Evolutionary conservation across 202 grass and related monocot genomes (phyloP).

Genomic region (Setaria viridis): DNA sequence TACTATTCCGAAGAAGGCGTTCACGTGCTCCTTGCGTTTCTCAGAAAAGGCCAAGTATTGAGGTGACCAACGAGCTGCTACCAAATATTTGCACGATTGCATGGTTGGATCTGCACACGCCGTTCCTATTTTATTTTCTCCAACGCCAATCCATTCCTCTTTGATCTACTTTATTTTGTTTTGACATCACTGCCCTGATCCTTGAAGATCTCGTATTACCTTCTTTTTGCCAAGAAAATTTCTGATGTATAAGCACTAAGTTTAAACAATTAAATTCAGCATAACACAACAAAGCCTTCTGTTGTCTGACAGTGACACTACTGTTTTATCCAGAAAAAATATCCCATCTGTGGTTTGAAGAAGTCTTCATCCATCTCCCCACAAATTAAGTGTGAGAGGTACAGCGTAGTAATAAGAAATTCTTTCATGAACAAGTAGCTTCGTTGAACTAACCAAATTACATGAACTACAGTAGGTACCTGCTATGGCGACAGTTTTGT

Average conservation of each 20-base stretch:
- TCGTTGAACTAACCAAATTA: too few species aligned
- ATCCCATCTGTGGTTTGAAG: background rate
- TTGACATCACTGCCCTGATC: constrained; percentile 47
- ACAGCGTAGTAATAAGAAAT: too few species aligned
- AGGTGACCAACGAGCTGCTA: background rate
- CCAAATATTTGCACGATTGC: constrained; percentile 32
- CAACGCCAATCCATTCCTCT: background rate
- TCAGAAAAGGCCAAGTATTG: constrained; percentile 31
- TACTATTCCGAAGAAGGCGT: constrained; percentile 31
- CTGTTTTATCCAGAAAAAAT: background rate
- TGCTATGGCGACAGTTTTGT: too few species aligned
- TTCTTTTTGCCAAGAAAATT: constrained; percentile 24
- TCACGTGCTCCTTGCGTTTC: constrained; percentile 25
- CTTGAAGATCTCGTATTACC: constrained; percentile 39
- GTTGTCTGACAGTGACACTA: constrained; percentile 33
- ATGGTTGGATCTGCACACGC: constrained; percentile 32
- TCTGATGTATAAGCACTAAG: constrained; percentile 6
- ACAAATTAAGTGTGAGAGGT: too few species aligned
- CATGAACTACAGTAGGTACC: too few species aligned
- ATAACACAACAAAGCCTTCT: constrained; percentile 34
- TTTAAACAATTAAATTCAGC: background rate
- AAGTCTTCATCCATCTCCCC: background rate
- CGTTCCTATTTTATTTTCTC: constrained; percentile 21
- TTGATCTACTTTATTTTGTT: background rate
- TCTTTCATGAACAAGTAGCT: too few species aligned